These are phyloP conservation scores for Fusarium proliferatum DNA, from an alignment of 2,329 filamentous ascomycete species.

Conservation along the genomic window DNA sequence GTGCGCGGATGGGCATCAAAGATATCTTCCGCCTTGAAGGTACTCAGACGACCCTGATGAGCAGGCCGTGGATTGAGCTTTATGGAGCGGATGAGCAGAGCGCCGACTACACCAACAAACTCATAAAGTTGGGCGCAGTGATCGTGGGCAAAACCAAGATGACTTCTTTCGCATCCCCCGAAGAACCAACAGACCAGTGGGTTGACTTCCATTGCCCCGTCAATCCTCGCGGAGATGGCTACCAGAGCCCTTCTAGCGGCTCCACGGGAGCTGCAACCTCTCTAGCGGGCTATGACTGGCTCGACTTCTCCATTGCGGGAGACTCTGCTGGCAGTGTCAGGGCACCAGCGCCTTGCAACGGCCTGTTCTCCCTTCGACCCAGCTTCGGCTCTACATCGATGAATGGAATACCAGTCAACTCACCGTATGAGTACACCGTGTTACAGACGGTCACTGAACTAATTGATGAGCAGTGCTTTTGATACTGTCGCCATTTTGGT, in stretches of 20 bases:
- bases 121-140: rapidly evolving
- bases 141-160: neutral
- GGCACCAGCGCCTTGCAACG: neutral
- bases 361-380: neutral
- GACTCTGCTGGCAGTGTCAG: neutral
- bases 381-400: neutral
- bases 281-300: neutral
- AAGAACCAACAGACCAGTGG: neutral
- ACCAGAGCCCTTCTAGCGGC: neutral
- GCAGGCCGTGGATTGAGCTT: neutral
- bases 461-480: rapidly evolving
- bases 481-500: neutral
- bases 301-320: neutral
- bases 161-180: rapidly evolving
- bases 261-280: rapidly evolving
- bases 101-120: neutral
- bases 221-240: neutral
- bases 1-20: rapidly evolving
- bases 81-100: rapidly evolving
- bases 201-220: neutral
- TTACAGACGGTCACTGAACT: neutral
- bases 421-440: neutral
- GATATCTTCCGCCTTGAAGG: rapidly evolving
- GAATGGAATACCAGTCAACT: neutral
- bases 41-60: neutral